Percentiles rank a stretch among this genome's conserved stretches.
Conservation (phyloP, 2,329 filamentous ascomycete genomes). For the Paramyrothecium roridum region DNA sequence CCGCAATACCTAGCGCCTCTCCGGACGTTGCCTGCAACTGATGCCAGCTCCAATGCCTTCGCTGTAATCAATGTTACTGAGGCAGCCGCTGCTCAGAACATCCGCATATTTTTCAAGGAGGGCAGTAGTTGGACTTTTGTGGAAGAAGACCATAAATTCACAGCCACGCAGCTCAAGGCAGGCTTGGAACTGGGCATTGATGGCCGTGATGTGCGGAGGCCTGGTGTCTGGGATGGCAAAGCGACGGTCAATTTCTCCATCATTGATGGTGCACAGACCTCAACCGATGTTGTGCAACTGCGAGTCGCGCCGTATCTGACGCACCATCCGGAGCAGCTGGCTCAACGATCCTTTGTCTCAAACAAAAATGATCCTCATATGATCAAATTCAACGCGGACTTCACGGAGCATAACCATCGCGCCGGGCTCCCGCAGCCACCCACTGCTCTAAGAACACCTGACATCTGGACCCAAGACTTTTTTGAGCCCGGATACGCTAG, state of each 20-base stretch:
- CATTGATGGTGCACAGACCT: slow-evolving; percentile 10
- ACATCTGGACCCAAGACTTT: slow-evolving; percentile 36
- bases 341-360: slow-evolving; percentile 15
- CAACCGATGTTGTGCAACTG: slow-evolving; percentile 23
- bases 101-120: slow-evolving; percentile 23
- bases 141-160: slow-evolving; percentile 19
- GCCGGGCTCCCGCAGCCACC: slow-evolving; percentile 1
- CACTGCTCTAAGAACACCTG: slow-evolving; percentile 9
- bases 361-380: neutral
- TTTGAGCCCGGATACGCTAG: slow-evolving; percentile 34
- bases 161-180: slow-evolving; percentile 16
- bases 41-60: slow-evolving; percentile 9
- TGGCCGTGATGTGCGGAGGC: slow-evolving; percentile 22
- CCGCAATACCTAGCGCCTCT: slow-evolving; percentile 27
- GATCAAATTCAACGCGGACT: slow-evolving; percentile 1
- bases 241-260: slow-evolving; percentile 26
- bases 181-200: slow-evolving; percentile 31
- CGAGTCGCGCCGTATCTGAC: slow-evolving; percentile 30
- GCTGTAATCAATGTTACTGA: slow-evolving; percentile 11
- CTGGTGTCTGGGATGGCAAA: slow-evolving; percentile 20
- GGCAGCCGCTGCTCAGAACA: slow-evolving; percentile 10
- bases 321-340: slow-evolving; percentile 30
- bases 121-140: slow-evolving; percentile 19
- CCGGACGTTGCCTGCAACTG: slow-evolving; percentile 19
- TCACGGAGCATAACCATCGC: neutral